Evolutionary conservation across 192 early-diverging fungal species (phyloP), one percentile per base, ranked within the genome.

Genomic region (Dispira simplex): DNA sequence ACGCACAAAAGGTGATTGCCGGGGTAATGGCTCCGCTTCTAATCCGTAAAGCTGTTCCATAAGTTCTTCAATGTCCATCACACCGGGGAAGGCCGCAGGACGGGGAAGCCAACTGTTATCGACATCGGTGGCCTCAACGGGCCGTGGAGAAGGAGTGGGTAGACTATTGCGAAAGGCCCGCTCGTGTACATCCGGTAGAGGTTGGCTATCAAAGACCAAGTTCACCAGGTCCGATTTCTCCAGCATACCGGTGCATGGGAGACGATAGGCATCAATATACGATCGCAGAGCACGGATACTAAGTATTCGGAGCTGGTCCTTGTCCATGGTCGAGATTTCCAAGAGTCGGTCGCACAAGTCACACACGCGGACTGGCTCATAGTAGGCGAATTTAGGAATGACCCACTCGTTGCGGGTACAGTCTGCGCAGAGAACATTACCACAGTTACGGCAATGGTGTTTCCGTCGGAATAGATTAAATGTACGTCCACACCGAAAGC

Each of bases 361-460:
- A n/a, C 59, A 62, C 13, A 62, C 59, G 11, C 59, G 59, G 43
- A 46, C 59, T 8, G 44, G 59, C 20, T 32, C 18, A n/a, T 62
- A 5, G 8, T 45, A 62, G 39, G 16, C 44, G 20, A 62, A 62
- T 25, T 44, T 32, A 9, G 59, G 59, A 5, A 62, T 13, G 8
- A 44, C 44, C 59, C 59, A 62, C 44, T 45, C 44, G 44, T 62
- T 16, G 2, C 8, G 28, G 44, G 59, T 62, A 45, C 59, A 62
- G 16, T 44, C 59, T 20, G 5, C 59, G 25, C 59, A 62, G 16
- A 62, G 59, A 11, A 62, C 59, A 20, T 46, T 32, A 14, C 59
- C 59, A 25, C 59, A 62, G 43, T 62, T 62, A 45, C 43, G 59
- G 18, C 59, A 62, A 43, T 62, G 59, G 59, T 62, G 59, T 8